Evolutionary conservation across 768 basidiomycete species (phyloP).

Genomic region (Calocybe indica): DNA sequence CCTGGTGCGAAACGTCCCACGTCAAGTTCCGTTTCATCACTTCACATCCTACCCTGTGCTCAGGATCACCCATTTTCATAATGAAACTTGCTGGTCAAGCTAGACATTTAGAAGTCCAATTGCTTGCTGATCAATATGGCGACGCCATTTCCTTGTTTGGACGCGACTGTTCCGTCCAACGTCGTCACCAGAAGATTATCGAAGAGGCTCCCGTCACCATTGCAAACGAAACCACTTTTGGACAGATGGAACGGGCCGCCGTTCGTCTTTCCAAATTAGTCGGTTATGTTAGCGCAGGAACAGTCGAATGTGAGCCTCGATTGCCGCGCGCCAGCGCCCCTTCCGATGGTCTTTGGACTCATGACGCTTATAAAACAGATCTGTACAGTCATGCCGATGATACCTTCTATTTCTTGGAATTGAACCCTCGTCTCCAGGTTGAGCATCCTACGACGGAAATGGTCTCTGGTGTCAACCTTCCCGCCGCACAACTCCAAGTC

Average conservation of each 20-base stretch:
- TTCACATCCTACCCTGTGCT: slow-evolving; percentile 5
- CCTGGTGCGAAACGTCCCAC: slow-evolving; percentile 56
- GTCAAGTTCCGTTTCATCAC: slow-evolving; percentile 6
- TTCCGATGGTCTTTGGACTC: slow-evolving; percentile 3
- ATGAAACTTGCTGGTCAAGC: slow-evolving; percentile 99
- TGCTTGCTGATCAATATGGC: slow-evolving; percentile 98
- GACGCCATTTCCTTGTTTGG: slow-evolving; percentile 99
- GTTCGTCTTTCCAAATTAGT: slow-evolving; percentile 98
- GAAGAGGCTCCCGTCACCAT: slow-evolving; percentile 99
- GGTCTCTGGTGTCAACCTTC: slow-evolving; percentile 98
- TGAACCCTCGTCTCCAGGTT: slow-evolving; percentile 99
- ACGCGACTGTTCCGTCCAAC: slow-evolving; percentile 98
- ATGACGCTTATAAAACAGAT: slow-evolving; percentile 41
- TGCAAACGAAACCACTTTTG: slow-evolving; percentile 85
- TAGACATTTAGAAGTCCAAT: slow-evolving; percentile 95
- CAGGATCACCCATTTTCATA: slow-evolving; percentile 97
- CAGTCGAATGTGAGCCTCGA: slow-evolving; percentile 79
- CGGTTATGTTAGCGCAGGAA: slow-evolving; percentile 98
- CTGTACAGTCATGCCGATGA: slow-evolving; percentile 93
- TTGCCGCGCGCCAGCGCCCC: slow-evolving; percentile 1
- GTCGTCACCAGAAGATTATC: slow-evolving; percentile 99
- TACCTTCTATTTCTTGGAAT: slow-evolving; percentile 94
- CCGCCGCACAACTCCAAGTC: slow-evolving; percentile 93
- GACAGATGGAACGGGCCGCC: slow-evolving; percentile 98
- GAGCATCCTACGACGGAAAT: slow-evolving; percentile 99